Evolutionary conservation across 192 early-diverging fungal species (phyloP), one percentile per base, ranked within the genome.

Genomic region (Bifiguratus adelaidae): DNA sequence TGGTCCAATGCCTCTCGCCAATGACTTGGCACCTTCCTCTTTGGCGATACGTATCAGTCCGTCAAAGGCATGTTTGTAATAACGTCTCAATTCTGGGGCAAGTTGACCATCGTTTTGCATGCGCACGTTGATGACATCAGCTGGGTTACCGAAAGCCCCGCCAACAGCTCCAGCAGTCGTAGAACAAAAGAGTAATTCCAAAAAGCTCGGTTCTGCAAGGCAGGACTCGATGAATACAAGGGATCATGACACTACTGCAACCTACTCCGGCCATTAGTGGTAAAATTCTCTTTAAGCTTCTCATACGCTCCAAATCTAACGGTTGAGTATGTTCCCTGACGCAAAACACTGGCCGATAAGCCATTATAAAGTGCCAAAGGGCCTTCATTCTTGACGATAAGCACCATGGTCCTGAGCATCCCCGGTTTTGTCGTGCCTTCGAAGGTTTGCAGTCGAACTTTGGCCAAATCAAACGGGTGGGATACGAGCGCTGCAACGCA

Each of bases 1-100:
- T 19, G 95, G 90, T 0, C 86, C 87, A 1, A 91, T 59, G 30
- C 95, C 95, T 58, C 91, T 81, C 66, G 92, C 89, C 32, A 98
- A 61, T 3, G 86, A 82, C 3, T 37, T 22, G 1, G 75, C 48
- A 2, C 92, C 91, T 41, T 95, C 91, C 18, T 81, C 68, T n/a
- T 74, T 71, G 0, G 82, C 63, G 43, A 94, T 93, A 40, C 87
- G 81, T 50, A 70, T 56, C 3, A 82, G 46, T 5, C 79, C 88
- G 63, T 81, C 72, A 53, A 89, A 57, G 0, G 84, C 86, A 60
- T 89, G 71, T 34, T 71, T 72, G 55, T 89, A 89, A 54, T 89
- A 78, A 25, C 83, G 70, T 26, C 78, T 77, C 41, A 77, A 53
- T 8, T 74, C 70, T 27, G 49, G 35, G 4, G 84, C 76, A 23